Percentiles rank a stretch among this genome's conserved stretches.
phyloP scores from a whole-genome alignment of 495 filamentous ascomycete genomes.

The Lophiostoma macrostomum region DNA sequence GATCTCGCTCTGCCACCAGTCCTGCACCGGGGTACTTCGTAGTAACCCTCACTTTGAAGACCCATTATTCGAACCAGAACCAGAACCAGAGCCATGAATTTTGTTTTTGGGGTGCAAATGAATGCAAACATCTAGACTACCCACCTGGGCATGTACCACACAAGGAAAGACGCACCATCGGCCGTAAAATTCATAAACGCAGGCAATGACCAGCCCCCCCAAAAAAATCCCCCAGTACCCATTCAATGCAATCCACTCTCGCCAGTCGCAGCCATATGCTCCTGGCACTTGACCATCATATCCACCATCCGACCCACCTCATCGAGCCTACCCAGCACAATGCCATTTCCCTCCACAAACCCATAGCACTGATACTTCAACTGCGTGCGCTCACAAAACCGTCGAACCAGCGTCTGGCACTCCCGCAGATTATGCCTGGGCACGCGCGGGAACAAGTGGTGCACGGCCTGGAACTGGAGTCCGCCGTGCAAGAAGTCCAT shows the following conservation, averaged over 20 bases:
- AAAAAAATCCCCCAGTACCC: no score
- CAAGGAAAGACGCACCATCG: no score
- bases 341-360: slow-evolving; percentile 46
- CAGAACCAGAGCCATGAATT: no score
- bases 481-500: slow-evolving; percentile 50
- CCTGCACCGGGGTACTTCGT: no score
- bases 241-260: slow-evolving; percentile 32
- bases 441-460: slow-evolving; percentile 49
- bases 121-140: no score
- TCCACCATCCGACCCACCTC: slow-evolving; percentile 46
- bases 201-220: no score
- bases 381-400: slow-evolving; percentile 46
- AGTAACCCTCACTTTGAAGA: no score
- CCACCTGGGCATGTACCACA: no score
- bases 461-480: slow-evolving; percentile 51
- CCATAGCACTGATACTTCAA: slow-evolving; percentile 46
- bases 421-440: slow-evolving; percentile 48
- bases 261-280: slow-evolving; percentile 46
- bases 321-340: slow-evolving; percentile 41
- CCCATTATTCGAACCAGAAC: no score
- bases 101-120: no score
- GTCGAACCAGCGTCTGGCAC: slow-evolving; percentile 43
- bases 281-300: slow-evolving; percentile 44
- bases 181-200: no score
- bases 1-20: no score